phyloP scores from a whole-genome alignment of 768 basidiomycete genomes.

The Asterophora lycoperdoides region DNA sequence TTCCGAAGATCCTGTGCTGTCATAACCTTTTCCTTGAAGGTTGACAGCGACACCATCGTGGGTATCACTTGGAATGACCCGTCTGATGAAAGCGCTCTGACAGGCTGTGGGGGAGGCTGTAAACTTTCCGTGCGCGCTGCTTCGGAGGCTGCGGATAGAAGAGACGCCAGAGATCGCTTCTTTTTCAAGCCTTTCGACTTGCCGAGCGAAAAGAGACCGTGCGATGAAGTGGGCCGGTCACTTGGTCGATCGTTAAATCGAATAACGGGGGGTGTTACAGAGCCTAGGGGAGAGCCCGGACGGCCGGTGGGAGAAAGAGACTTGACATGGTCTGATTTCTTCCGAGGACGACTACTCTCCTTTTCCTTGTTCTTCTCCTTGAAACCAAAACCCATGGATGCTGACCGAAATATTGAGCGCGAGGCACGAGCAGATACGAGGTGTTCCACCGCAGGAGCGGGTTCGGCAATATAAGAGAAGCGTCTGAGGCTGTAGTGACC shows the following conservation, averaged over 20 bases:
- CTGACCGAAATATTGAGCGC: slow-evolving; percentile 25
- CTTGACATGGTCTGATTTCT: slow-evolving; percentile 1
- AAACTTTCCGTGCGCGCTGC: background rate
- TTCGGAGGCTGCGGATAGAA: slow-evolving; percentile 22
- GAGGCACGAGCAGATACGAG: slow-evolving; percentile 11
- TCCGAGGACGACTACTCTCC: slow-evolving; percentile 9
- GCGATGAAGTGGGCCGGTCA: slow-evolving; percentile 14
- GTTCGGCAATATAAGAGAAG: slow-evolving; percentile 30
- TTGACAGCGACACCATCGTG: background rate
- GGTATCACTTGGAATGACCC: slow-evolving; percentile 1
- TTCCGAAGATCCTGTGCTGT: slow-evolving; percentile 8
- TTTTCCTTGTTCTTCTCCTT: slow-evolving; percentile 29
- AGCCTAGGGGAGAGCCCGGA: slow-evolving; percentile 1
- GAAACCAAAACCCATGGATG: slow-evolving; percentile 37
- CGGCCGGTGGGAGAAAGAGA: background rate
- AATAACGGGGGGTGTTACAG: slow-evolving; percentile 9
- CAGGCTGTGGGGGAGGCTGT: slow-evolving; percentile 3
- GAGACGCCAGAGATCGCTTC: slow-evolving; percentile 35
- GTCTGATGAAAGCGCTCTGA: slow-evolving; percentile 12
- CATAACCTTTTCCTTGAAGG: slow-evolving; percentile 7
- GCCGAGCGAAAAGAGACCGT: slow-evolving; percentile 17
- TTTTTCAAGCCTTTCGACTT: slow-evolving; percentile 26
- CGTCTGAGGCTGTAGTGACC: slow-evolving; percentile 37
- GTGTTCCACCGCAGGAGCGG: slow-evolving; percentile 11
- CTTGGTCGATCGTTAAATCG: slow-evolving; percentile 9